These are phyloP conservation scores for Podospora didyma DNA, from an alignment of 495 filamentous ascomycete genomes.

Conservation along the genomic window DNA sequence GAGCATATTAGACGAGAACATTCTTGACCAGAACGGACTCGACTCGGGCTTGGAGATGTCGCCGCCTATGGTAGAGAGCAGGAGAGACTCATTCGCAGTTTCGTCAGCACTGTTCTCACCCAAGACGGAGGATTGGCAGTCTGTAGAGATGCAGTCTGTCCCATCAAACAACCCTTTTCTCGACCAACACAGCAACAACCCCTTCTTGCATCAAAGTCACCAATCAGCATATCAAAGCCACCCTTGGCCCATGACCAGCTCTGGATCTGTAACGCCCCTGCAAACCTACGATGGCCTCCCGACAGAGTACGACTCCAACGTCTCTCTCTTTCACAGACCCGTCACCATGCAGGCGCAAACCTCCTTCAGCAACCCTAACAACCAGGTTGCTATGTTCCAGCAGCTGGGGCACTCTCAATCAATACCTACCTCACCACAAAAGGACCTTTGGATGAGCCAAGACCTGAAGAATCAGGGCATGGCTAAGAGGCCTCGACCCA, in stretches of 20 bases:
- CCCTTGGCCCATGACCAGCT: constrained; percentile 58
- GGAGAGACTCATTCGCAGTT: constrained; percentile 69
- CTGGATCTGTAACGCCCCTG: constrained; percentile 44
- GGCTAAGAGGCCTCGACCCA: constrained; percentile 64
- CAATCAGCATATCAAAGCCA: constrained; percentile 44
- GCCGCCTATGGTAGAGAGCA: constrained; percentile 59
- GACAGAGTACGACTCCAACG: constrained; percentile 52
- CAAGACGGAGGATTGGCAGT: constrained; percentile 69
- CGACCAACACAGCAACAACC: constrained; percentile 52
- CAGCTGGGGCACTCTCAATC: constrained; percentile 39
- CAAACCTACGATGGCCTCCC: constrained; percentile 62
- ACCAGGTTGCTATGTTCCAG: constrained; percentile 49
- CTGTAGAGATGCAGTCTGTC: constrained; percentile 52
- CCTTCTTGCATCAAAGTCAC: constrained; percentile 53
- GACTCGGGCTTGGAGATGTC: constrained; percentile 68
- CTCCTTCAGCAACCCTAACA: constrained; percentile 47
- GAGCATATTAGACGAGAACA: constrained; percentile 80
- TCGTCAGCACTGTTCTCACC: constrained; percentile 65
- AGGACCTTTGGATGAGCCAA: constrained; percentile 49
- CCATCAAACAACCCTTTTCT: constrained; percentile 61
- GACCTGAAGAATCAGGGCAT: constrained; percentile 58
- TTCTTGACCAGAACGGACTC: constrained; percentile 63
- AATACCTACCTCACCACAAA: constrained; percentile 50
- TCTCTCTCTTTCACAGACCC: constrained; percentile 47
- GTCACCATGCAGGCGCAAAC: constrained; percentile 45